Conservation (phyloP, 139 green algal species). For the Microglena sp. region DNA sequence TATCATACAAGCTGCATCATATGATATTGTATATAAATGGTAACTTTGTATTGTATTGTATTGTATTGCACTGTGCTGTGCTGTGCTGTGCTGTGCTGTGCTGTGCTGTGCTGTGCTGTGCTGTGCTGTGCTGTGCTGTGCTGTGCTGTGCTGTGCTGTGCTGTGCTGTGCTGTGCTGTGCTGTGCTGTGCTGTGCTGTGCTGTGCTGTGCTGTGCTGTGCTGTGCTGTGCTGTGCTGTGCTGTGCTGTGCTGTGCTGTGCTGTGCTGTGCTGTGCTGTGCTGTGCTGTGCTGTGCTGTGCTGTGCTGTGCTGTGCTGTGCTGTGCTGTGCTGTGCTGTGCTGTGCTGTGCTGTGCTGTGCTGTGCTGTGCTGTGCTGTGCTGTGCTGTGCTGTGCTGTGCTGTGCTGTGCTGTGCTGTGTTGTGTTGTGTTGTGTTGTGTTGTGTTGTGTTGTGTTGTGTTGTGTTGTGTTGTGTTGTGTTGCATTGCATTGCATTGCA, state of each 20-base stretch:
- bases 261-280: neutral
- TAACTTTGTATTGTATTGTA: no score
- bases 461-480: no score
- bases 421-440: neutral
- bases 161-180: constrained; percentile 9
- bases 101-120: constrained; percentile 17
- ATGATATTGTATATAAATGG: no score
- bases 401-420: neutral
- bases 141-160: constrained; percentile 16
- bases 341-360: constrained; percentile 10
- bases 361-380: constrained; percentile 15
- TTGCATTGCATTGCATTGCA: no score
- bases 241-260: neutral
- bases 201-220: neutral
- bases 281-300: constrained; percentile 6
- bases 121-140: constrained; percentile 12
- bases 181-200: neutral
- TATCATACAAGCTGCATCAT: no score
- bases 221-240: neutral
- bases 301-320: constrained; percentile 16
- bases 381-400: constrained; percentile 13
- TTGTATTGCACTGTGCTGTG: neutral
- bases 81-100: constrained; percentile 18
- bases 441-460: constrained; percentile 5
- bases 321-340: constrained; percentile 21